Base-by-base conservation (phyloP, 2,329 filamentous ascomycete species). In the Stenocarpella maydis region DNA sequence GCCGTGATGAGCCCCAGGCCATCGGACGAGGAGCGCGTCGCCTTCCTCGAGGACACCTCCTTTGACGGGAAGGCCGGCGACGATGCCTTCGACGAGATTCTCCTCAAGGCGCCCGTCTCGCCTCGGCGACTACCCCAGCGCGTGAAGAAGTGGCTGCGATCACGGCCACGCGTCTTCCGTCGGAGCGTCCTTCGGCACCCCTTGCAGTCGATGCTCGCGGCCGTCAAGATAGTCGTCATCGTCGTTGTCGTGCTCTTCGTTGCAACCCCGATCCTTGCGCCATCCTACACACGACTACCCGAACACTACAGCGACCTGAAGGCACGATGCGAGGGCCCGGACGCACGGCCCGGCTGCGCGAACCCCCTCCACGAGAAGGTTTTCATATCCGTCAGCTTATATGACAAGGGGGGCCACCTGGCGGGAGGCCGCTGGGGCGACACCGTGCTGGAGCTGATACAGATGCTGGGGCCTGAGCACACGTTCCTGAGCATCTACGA, bases 401-500 rank as follows among this genome's bases (percentile, higher is more conserved):
- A 91, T 73, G 91, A 94, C 74, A 81, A 83, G 24, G 82, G 82
- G 8, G 90, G 90, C 1, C 80, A 84, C 3, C 80, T 94, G 24
- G 86, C 90, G 0, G 80, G 83, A 8, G 91, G 91, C 1, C 80
- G 82, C 34, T 94, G 91, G 91, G 91, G 89, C 0, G 77, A 84
- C 70, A 83, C 85, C 28, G 76, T 94, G 0, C 76, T 90, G 49
- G 81, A 88, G 24, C 78, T 94, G 66, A 85, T 94, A 39, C 82
- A 91, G 60, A 77, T 92, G 37, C 82, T 94, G 45, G 92, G 92
- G 0, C 84, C 85, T 17, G 82, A 90, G 43, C 91, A 93, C 74
- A 88, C 91, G 2, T 92, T 89, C 75, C 78, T 94, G 67, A 92
- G 90, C 77, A 87, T 94, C 39, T 94, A 93, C 77, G 91, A 92